These are phyloP conservation scores for Kluyveromyces wickerhamii DNA, from an alignment of 805 yeast species.

Conservation along the genomic window DNA sequence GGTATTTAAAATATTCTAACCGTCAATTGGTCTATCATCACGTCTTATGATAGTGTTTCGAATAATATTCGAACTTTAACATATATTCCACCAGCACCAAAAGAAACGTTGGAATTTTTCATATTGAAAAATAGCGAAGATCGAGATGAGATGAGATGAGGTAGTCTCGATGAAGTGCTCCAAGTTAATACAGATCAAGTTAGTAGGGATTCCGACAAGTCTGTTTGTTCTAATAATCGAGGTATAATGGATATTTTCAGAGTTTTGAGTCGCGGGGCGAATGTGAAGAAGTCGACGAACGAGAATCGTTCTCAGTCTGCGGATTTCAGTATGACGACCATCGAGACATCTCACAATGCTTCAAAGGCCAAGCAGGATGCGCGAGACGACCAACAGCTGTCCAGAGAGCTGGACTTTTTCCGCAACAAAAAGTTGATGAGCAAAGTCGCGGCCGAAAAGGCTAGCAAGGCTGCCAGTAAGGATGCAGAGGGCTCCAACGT, in stretches of 20 bases:
- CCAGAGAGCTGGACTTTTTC: constrained; percentile 78
- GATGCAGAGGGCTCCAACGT: no score
- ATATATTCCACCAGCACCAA: no score
- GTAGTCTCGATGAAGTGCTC: no score
- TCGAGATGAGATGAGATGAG: constrained; percentile 10
- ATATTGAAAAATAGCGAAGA: no score
- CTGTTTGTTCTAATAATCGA: no score
- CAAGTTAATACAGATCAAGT: no score
- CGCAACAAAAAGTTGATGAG: constrained; percentile 40
- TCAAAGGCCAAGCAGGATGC: constrained; percentile 26
- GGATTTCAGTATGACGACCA: constrained; percentile 17
- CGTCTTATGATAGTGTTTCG: no score
- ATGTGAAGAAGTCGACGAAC: constrained; percentile 47
- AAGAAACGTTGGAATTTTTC: no score
- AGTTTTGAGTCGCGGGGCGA: constrained; percentile 79
- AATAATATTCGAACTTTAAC: no score
- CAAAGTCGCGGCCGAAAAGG: constrained; percentile 18
- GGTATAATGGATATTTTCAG: constrained; percentile 85
- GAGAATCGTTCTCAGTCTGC: constrained; percentile 19
- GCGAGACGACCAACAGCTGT: constrained; percentile 41
- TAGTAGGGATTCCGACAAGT: no score
- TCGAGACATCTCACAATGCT: background rate
- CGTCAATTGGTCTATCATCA: no score
- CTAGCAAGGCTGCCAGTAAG: constrained; percentile 19
- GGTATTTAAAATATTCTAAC: no score